phyloP scores from a whole-genome alignment of 495 filamentous ascomycete species.

The Aspergillus affinis region DNA sequence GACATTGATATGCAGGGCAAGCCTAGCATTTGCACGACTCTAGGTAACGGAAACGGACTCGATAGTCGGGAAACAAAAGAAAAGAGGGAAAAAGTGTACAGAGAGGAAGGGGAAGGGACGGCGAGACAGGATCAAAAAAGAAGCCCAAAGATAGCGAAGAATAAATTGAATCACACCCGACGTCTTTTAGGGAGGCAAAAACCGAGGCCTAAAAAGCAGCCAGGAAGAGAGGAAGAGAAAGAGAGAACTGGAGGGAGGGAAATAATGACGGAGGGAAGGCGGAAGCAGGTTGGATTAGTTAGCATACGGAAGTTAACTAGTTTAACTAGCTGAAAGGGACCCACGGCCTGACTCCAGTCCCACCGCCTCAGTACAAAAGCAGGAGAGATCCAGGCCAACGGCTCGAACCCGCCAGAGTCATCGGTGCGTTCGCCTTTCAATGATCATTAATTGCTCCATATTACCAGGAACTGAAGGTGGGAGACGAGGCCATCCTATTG shows the following conservation, averaged over 20 bases:
- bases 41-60: slow-evolving; percentile 4
- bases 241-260: slow-evolving; percentile 5
- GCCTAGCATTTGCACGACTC: slow-evolving; percentile 26
- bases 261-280: slow-evolving; percentile 8
- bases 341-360: background rate
- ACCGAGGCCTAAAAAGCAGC: background rate
- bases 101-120: slow-evolving; percentile 5
- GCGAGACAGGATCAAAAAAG: background rate
- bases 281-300: slow-evolving; percentile 3
- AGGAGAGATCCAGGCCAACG: background rate
- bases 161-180: background rate
- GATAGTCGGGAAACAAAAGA: background rate
- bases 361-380: background rate
- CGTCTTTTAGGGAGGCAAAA: background rate
- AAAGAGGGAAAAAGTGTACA: slow-evolving; percentile 11
- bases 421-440: too few relatives aligned
- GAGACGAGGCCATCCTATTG: background rate
- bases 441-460: background rate
- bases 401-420: too few relatives aligned
- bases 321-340: background rate
- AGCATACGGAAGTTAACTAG: too few relatives aligned
- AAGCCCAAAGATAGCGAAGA: background rate
- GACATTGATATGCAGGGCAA: slow-evolving; percentile 19
- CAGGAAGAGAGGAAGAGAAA: background rate
- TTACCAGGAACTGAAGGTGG: background rate